These are phyloP conservation scores for Wickerhamomyces kurtzmanii DNA, from an alignment of 805 yeast genomes.

Conservation along the genomic window DNA sequence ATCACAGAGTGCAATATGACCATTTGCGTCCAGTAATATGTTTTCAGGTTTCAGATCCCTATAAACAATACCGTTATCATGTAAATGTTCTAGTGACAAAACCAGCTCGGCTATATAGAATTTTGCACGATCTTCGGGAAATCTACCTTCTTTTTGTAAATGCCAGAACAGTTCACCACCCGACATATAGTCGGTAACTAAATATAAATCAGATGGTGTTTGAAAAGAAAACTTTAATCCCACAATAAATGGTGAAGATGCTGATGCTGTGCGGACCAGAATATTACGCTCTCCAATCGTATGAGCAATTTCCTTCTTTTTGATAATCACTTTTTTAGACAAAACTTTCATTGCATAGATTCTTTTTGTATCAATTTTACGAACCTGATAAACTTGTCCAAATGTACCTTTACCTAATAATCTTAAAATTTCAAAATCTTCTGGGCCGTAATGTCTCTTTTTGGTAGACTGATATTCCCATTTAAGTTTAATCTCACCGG, in stretches of 20 bases:
- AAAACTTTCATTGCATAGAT: slow-evolving; percentile 97
- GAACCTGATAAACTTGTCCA: slow-evolving; percentile 96
- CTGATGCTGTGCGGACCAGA: slow-evolving; percentile 82
- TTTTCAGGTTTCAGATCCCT: slow-evolving; percentile 97
- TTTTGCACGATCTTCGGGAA: slow-evolving; percentile 87
- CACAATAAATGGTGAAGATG: slow-evolving; percentile 87
- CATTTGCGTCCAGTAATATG: slow-evolving; percentile 89
- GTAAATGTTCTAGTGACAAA: slow-evolving; percentile 86
- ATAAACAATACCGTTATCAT: slow-evolving; percentile 91
- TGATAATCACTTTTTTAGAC: slow-evolving; percentile 89
- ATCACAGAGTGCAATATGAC: slow-evolving; percentile 95
- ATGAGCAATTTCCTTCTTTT: slow-evolving; percentile 95
- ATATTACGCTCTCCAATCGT: slow-evolving; percentile 96
- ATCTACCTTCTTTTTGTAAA: slow-evolving; percentile 92
- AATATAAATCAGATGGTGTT: slow-evolving; percentile 84
- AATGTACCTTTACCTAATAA: slow-evolving; percentile 93
- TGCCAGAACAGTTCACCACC: slow-evolving; percentile 98
- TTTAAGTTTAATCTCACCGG: slow-evolving; percentile 70
- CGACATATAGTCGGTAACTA: slow-evolving; percentile 95
- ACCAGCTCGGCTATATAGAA: slow-evolving; percentile 95
- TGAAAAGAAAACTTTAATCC: slow-evolving; percentile 95
- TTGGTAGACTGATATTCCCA: slow-evolving; percentile 63
- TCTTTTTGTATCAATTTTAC: slow-evolving; percentile 79
- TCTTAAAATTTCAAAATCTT: slow-evolving; percentile 87
- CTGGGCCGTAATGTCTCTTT: slow-evolving; percentile 82